These are phyloP conservation scores for Claviceps sp. DNA, from an alignment of 2,329 filamentous ascomycete species.

Conservation along the genomic window DNA sequence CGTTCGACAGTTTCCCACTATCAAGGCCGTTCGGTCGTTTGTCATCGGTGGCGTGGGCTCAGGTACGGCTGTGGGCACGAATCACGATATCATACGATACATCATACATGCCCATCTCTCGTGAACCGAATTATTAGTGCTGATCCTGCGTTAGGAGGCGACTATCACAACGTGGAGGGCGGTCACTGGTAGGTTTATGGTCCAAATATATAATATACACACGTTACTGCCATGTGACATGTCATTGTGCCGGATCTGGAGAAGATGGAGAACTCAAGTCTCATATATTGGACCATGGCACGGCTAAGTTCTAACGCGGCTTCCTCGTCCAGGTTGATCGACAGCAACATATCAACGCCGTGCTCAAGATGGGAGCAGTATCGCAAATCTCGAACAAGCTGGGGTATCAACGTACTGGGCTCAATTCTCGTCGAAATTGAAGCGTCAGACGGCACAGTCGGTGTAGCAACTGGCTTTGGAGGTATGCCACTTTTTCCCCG, in stretches of 20 bases:
- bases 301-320: not conserved
- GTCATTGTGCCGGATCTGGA: too few relatives aligned
- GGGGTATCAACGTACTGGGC: constrained; percentile 90
- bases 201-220: too few relatives aligned
- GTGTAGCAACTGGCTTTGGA: constrained; percentile 88
- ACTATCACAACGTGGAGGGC: constrained; percentile 84
- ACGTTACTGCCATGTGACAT: too few relatives aligned
- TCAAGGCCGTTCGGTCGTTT: constrained; percentile 62
- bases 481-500: constrained; percentile 27
- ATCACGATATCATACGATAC: not conserved
- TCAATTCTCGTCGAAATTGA: constrained; percentile 88
- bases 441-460: constrained; percentile 79
- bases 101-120: not conserved
- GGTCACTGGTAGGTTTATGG: constrained; percentile 44
- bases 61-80: constrained; percentile 9
- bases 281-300: not conserved
- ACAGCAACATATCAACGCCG: constrained; percentile 82
- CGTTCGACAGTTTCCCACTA: constrained; percentile 52
- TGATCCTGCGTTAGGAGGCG: constrained; percentile 39
- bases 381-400: constrained; percentile 74
- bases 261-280: too few relatives aligned
- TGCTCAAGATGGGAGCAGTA: constrained; percentile 86
- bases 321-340: constrained; percentile 59
- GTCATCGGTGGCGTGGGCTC: constrained; percentile 37
- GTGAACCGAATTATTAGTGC: not conserved